Percentiles rank a stretch among this genome's conserved stretches.
phyloP scores from a whole-genome alignment of 2,329 filamentous ascomycete species.

The Dactylonectria estremocensis region DNA sequence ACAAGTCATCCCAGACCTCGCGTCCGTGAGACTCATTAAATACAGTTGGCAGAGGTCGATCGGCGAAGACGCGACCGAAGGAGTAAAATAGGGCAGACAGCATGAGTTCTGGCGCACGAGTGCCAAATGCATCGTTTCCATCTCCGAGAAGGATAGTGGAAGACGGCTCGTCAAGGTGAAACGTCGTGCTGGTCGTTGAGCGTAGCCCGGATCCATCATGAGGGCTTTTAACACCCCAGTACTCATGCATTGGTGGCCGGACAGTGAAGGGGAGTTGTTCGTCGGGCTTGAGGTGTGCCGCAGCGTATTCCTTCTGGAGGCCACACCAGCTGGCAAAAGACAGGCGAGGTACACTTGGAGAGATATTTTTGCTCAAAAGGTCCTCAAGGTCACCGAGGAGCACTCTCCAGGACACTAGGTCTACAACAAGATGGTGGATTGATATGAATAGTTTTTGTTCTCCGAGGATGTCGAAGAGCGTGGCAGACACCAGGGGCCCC shows the following conservation, averaged over 20 bases:
- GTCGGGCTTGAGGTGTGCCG: not conserved
- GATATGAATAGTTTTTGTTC: constrained; percentile 18
- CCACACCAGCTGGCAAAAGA: not conserved
- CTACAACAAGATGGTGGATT: constrained; percentile 32
- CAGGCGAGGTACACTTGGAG: not conserved
- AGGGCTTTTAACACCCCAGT: not conserved
- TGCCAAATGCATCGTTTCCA: constrained; percentile 43
- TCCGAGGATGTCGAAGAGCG: not conserved
- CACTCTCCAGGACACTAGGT: constrained; percentile 33
- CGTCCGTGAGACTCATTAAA: constrained; percentile 12
- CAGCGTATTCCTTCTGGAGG: not conserved
- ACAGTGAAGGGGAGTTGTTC: constrained; percentile 3
- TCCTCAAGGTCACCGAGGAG: constrained; percentile 28
- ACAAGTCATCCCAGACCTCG: not conserved
- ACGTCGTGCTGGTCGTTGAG: constrained; percentile 4
- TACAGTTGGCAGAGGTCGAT: not conserved
- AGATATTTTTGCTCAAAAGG: constrained; percentile 2
- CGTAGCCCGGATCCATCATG: not conserved
- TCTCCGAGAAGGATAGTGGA: constrained; percentile 30
- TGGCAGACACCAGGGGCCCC: constrained; percentile 25
- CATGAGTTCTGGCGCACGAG: constrained; percentile 51
- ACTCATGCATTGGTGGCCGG: not conserved
- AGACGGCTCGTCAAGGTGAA: constrained; percentile 22
- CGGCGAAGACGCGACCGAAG: constrained; percentile 35
- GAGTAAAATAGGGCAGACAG: constrained; percentile 45